phyloP scores from a whole-genome alignment of 2,329 filamentous ascomycete genomes.

The Beauveria medogensis region DNA sequence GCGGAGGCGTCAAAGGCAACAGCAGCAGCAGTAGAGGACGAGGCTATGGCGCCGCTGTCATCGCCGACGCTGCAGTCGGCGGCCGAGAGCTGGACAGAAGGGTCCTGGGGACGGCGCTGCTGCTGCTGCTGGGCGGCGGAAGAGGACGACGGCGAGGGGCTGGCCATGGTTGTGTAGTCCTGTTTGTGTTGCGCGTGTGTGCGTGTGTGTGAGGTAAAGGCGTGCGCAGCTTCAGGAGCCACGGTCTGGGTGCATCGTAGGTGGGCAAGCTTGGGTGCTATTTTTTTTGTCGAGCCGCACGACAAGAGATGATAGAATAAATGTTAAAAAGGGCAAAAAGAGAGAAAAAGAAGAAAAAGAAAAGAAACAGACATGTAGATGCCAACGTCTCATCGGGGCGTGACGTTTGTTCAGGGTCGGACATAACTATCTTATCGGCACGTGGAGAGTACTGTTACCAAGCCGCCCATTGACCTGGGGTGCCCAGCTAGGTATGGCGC shows the following conservation, averaged over 20 bases:
- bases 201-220: background rate
- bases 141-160: background rate
- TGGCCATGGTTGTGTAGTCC: background rate
- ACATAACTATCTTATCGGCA: conserved; percentile 7
- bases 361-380: background rate
- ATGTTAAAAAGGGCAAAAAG: too few relatives aligned
- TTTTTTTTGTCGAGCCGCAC: background rate
- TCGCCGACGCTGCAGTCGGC: conserved; percentile 6
- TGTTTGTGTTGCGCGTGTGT: background rate
- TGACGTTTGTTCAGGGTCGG: background rate
- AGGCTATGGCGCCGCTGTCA: background rate
- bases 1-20: background rate
- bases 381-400: background rate
- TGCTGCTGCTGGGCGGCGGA: background rate
- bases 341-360: background rate
- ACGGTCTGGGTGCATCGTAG: background rate
- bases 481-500: too few relatives aligned
- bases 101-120: background rate
- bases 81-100: background rate
- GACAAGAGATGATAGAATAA: too few relatives aligned
- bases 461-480: too few relatives aligned
- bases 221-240: background rate
- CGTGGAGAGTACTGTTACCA: background rate
- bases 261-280: background rate
- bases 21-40: background rate